Base-by-base conservation (phyloP, 495 filamentous ascomycete genomes). In the Stereocaulon alpinum region DNA sequence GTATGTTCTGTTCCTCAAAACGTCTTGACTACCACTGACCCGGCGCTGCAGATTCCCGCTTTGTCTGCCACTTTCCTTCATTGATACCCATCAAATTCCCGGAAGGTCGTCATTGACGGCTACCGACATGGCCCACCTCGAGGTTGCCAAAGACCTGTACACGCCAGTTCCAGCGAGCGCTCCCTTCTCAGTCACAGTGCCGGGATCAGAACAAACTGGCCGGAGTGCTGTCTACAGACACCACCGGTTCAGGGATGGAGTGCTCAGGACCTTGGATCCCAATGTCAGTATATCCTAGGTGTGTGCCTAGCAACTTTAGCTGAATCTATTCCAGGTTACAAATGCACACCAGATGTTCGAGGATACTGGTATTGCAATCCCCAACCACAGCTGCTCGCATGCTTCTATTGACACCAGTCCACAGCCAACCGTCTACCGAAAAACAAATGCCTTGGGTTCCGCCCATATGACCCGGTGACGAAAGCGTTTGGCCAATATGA, bases 341-440 rank as follows among this genome's bases (percentile, higher is more conserved):
- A 94, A 89, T 18, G 75, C 83, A 44, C 86, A 95, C 75, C 88
- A 95, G 37, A 75, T 89, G 24, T 95, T 95, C 67, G 89, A 95
- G 70, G 73, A 79, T 32, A 75, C 82, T 18, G 79, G 78, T 68
- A 78, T 66, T 66, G 68, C 45, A 4, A 20, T 37, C 34, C 22
- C 9, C 45, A 51, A 44, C 6, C 49, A 24, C 24, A 24, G 24
- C 24, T 24, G 24, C 24, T 24, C 3, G 24, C 24, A 24, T 1
- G 1, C 3, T 3, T 24, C 24, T 24, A 3, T 51, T 66, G 34
- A 60, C 32, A 18, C 12, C 55, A 22, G 22, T 30, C 54, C 3
- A 53, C 69, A 70, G 75, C 82, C 71, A 76, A 83, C 72, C 71
- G 82, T 70, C 64, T 80, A 68, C 83, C 84, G 17, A 78, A 76